Percentiles rank a stretch among this genome's conserved stretches.
phyloP scores from a whole-genome alignment of 257 asterid genomes.

The Solanum phureja region DNA sequence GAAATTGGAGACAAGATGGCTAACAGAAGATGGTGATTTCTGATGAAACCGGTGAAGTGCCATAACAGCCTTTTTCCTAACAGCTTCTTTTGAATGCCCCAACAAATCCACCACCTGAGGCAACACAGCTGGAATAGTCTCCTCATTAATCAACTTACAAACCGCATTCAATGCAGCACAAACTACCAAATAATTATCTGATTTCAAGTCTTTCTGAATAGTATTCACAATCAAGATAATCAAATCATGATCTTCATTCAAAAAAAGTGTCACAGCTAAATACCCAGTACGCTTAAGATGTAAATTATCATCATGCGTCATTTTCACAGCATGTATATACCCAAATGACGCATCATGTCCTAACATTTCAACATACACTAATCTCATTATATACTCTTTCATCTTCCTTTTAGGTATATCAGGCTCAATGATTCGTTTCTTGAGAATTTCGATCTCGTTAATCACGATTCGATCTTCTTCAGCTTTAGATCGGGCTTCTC shows the following conservation, averaged over 20 bases:
- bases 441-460: conserved; percentile 85
- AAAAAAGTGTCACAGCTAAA: conserved; percentile 77
- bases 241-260: conserved; percentile 93
- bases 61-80: conserved; percentile 95
- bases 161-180: conserved; percentile 85
- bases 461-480: conserved; percentile 91
- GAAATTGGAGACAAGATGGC: conserved; percentile 74
- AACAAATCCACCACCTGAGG: conserved; percentile 81
- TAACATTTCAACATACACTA: conserved; percentile 86
- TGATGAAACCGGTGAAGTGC: conserved; percentile 87
- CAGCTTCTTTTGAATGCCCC: conserved; percentile 85
- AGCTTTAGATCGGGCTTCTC: conserved; percentile 94
- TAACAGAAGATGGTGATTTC: conserved; percentile 75
- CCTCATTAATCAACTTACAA: conserved; percentile 90
- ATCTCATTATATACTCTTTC: conserved; percentile 78
- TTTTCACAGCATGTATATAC: conserved; percentile 90
- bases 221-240: conserved; percentile 91
- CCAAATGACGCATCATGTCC: conserved; percentile 98
- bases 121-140: conserved; percentile 94
- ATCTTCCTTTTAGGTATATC: conserved; percentile 81
- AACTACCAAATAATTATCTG: conserved; percentile 81
- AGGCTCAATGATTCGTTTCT: conserved; percentile 55
- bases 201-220: conserved; percentile 94
- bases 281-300: conserved; percentile 76
- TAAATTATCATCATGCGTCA: conserved; percentile 88